These are phyloP conservation scores for Monosporozyma servazzii DNA, from an alignment of 805 yeast genomes.

Conservation along the genomic window DNA sequence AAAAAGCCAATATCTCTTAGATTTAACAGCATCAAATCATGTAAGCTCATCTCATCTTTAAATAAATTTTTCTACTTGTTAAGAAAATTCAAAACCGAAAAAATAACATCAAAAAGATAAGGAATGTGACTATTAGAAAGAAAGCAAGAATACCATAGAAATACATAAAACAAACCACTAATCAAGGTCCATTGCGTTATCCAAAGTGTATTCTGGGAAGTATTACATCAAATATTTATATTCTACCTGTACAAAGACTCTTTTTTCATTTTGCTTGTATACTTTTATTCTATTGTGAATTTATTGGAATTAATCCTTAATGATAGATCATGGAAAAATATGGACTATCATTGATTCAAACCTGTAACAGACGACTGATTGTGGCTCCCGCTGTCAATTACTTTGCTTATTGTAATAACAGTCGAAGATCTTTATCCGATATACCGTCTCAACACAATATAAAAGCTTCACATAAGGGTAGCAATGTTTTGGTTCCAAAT, in stretches of 20 bases:
- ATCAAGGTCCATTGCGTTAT: background rate
- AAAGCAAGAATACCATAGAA: background rate
- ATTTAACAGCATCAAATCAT: background rate
- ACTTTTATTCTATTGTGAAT: background rate
- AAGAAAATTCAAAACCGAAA: background rate
- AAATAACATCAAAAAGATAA: background rate
- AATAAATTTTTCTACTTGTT: background rate
- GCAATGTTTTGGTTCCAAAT: background rate
- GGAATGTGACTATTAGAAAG: background rate
- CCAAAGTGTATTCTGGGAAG: background rate
- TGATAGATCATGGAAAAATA: constrained; percentile 11
- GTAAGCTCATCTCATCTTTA: background rate
- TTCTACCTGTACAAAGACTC: background rate
- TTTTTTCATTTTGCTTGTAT: background rate
- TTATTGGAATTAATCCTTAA: background rate
- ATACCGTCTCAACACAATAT: background rate
- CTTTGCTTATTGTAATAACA: background rate
- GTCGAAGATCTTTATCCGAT: background rate
- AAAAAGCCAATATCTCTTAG: background rate
- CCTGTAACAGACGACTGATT: background rate
- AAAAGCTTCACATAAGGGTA: background rate
- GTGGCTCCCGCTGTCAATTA: background rate
- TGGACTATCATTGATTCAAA: constrained; percentile 9
- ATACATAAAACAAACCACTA: background rate
- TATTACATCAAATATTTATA: background rate